Conservation (phyloP, 2,329 filamentous ascomycete species). For the Penicillium occitanis region DNA sequence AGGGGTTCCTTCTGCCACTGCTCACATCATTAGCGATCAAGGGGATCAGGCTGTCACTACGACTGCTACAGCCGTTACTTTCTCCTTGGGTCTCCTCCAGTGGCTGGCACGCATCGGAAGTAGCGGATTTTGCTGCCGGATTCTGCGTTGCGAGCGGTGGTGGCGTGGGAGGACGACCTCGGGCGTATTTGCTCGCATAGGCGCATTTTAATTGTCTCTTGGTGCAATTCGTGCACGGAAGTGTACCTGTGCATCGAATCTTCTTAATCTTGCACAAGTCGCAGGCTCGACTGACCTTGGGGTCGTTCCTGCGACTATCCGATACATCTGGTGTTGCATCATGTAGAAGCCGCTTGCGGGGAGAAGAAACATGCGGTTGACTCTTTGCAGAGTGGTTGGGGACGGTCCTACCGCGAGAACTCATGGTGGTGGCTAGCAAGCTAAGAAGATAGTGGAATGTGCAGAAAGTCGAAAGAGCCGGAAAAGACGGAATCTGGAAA, state of each 20-base stretch:
- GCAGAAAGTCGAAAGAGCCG: background rate
- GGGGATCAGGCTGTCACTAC: no score
- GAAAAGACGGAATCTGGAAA: background rate
- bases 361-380: background rate
- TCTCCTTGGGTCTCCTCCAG: background rate
- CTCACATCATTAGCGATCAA: background rate
- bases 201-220: constrained; percentile 42
- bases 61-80: background rate
- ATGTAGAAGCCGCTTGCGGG: background rate
- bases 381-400: background rate
- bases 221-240: constrained; percentile 42
- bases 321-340: background rate
- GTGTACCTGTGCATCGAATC: constrained; percentile 42
- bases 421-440: background rate
- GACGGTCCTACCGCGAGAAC: background rate
- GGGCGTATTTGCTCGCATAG: constrained; percentile 52
- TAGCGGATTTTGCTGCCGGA: background rate
- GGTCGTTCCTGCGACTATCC: background rate
- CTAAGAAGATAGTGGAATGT: background rate
- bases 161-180: constrained; percentile 45
- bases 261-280: constrained; percentile 48
- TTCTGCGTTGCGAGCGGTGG: constrained; percentile 28
- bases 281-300: constrained; percentile 50
- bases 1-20: background rate
- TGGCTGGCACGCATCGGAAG: constrained; percentile 20